Conservation (phyloP, 805 yeast species). For the Wilhelminamyces savonicus region DNA sequence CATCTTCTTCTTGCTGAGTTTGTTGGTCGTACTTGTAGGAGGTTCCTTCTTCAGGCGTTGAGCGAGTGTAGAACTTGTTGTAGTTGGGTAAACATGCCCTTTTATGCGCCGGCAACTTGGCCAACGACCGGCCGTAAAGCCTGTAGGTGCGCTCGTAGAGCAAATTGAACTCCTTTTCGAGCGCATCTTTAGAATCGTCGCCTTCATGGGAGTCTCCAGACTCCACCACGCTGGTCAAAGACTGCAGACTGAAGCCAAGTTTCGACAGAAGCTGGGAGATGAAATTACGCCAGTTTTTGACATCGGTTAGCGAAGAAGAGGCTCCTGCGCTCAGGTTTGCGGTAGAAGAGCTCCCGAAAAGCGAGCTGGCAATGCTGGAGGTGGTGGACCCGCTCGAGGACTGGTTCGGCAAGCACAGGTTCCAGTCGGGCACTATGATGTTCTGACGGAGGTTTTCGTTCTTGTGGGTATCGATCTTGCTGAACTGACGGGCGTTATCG, state of each 20-base stretch:
- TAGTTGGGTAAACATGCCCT: conserved; percentile 35
- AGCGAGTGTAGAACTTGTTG: conserved; percentile 20
- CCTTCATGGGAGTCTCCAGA: conserved; percentile 5
- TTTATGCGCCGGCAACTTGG: conserved; percentile 29
- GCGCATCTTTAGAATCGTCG: conserved; percentile 9
- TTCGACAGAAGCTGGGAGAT: conserved; percentile 26
- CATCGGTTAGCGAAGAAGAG: conserved; percentile 18
- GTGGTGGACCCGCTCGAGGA: conserved; percentile 8
- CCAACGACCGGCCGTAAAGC: conserved; percentile 31
- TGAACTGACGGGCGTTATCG: conserved; percentile 32
- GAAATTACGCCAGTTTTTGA: conserved; percentile 30
- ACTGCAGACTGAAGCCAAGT: conserved; percentile 28
- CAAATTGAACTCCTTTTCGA: conserved; percentile 26
- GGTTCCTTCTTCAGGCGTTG: conserved; percentile 1
- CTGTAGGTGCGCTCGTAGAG: conserved; percentile 30
- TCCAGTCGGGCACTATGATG: conserved; percentile 38
- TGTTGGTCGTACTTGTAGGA: conserved; percentile 10
- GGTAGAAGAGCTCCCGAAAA: conserved; percentile 22
- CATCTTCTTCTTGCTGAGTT: conserved; percentile 21
- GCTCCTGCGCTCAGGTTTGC: too few species aligned
- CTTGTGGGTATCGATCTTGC: conserved; percentile 37
- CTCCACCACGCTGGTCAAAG: conserved; percentile 20
- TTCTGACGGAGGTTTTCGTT: conserved; percentile 37
- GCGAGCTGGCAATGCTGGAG: conserved; percentile 10
- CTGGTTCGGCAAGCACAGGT: conserved; percentile 27